These are phyloP conservation scores for Xylaria sp. DNA, from an alignment of 2,329 filamentous ascomycete genomes.

Conservation along the genomic window DNA sequence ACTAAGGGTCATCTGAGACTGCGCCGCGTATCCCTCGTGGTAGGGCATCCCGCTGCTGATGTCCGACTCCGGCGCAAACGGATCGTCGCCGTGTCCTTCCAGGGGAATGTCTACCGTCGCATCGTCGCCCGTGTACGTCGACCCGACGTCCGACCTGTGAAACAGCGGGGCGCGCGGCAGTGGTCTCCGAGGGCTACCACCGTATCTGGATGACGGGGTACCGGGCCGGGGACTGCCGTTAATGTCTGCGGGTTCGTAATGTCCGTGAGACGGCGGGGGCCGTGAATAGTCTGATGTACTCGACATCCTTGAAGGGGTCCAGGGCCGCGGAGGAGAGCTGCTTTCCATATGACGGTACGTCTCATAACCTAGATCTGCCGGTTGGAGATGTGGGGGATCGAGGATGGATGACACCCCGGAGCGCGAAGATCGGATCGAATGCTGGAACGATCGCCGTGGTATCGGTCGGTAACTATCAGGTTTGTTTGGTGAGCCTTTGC, in stretches of 20 bases:
- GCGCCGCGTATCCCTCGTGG: slow-evolving; percentile 60
- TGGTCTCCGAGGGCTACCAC: slow-evolving; percentile 82
- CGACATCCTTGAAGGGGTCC: slow-evolving; percentile 56
- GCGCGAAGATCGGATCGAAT: slow-evolving; percentile 52
- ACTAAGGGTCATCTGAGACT: slow-evolving; percentile 58
- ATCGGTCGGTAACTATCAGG: slow-evolving; percentile 49
- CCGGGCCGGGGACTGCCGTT: slow-evolving; percentile 90
- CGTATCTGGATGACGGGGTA: slow-evolving; percentile 86
- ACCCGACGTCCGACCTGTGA: slow-evolving; percentile 55
- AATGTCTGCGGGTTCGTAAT: slow-evolving; percentile 85
- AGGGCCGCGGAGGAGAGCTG: slow-evolving; percentile 60
- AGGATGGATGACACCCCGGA: slow-evolving; percentile 53
- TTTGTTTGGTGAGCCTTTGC: slow-evolving; percentile 45
- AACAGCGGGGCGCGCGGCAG: slow-evolving; percentile 89
- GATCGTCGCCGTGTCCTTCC: slow-evolving; percentile 64
- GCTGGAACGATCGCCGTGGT: slow-evolving; percentile 53
- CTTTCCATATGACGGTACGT: slow-evolving; percentile 55
- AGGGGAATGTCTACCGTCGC: slow-evolving; percentile 74
- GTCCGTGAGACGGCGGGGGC: slow-evolving; percentile 69
- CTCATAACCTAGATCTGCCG: slow-evolving; percentile 65
- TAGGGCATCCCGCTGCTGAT: slow-evolving; percentile 58
- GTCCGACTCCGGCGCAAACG: slow-evolving; percentile 68
- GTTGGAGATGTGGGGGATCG: slow-evolving; percentile 63
- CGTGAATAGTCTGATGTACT: slow-evolving; percentile 65
- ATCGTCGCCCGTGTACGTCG: slow-evolving; percentile 63